phyloP scores from a whole-genome alignment of 345 rosid genomes.

The Dipteronia sinensis region DNA sequence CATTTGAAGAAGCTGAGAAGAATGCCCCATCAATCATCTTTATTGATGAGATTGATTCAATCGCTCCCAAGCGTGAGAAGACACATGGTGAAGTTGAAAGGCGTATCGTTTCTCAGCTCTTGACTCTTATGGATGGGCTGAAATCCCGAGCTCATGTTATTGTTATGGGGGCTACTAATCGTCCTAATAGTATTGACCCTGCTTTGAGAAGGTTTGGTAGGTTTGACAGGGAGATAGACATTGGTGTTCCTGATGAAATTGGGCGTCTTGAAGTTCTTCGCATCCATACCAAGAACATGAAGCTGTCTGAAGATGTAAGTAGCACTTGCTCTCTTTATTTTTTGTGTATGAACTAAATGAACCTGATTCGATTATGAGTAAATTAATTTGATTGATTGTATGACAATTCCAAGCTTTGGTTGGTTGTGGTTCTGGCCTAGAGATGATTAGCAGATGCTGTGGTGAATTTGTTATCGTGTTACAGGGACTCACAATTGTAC shows the following conservation, averaged over 20 bases:
- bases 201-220: conserved; percentile 56
- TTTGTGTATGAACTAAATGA: background rate
- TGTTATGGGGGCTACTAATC: conserved; percentile 54
- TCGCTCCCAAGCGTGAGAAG: conserved; percentile 74
- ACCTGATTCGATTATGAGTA: background rate
- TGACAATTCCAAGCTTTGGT: background rate
- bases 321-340: background rate
- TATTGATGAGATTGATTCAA: conserved; percentile 68
- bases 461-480: background rate
- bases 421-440: background rate
- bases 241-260: conserved; percentile 53
- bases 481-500: background rate
- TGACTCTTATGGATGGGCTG: conserved; percentile 57
- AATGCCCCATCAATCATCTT: conserved; percentile 66
- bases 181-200: conserved; percentile 52
- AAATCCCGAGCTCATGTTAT: conserved; percentile 53
- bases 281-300: conserved; percentile 56
- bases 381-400: no score
- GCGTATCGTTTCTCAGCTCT: conserved; percentile 63
- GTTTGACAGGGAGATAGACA: conserved; percentile 55
- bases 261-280: conserved; percentile 61
- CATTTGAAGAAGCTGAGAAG: conserved; percentile 71
- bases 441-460: background rate
- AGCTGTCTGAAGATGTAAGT: conserved; percentile 50
- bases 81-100: conserved; percentile 72